Base-by-base conservation (phyloP, 2,329 filamentous ascomycete species). In the Cladosporium colombiae region DNA sequence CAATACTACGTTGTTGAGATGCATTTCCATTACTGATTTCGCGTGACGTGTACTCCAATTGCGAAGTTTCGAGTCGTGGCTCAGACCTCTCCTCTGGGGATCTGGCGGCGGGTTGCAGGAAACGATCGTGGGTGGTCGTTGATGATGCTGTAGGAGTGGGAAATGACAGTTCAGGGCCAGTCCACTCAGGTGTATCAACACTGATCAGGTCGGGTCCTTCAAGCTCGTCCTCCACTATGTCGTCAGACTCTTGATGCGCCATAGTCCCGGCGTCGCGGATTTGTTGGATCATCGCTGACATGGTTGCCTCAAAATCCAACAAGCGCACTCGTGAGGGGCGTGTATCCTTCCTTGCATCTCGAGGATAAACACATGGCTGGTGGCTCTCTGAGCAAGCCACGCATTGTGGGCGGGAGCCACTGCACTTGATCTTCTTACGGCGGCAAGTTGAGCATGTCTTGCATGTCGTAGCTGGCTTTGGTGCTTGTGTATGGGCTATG, bases 391-490 rank as follows among this genome's bases (percentile, higher is more conserved):
- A 25, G 25, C 50, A 53, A 18, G 50, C 8, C 23, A 29, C 25
- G 29, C 50, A 53, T 53, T 53, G 50, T 14, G 50, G 50, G 25
- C 50, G 25, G 1, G 50, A 31, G 10, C 50, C 50, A 53, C 50
- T 53, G 25, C 50, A 53, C 14, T 53, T 53, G 50, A 53, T 53
- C 50, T 53, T 53, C 29, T 53, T 53, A 3, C 50, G 50, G 3
- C 50, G 50, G 25, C 50, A 53, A 29, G 50, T 53, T 29, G 50
- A 53, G 25, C 50, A 53, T n/a, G 50, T 53, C 13, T 53, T 53
- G 25, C 50, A 53, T n/a, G 25, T 53, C 7, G 50, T 16, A 18
- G 50, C 25, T 53, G 50, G 14, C 25, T 31, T 53, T 6, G 50
- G 14, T 29, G 50, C 50, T n/a, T 29, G 25, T 29, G 14, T 2